Percentiles rank a stretch among this genome's conserved stretches.
These are phyloP conservation scores for Coccinonectria pachysandricola DNA, from an alignment of 2,329 filamentous ascomycete species.

Conservation along the genomic window DNA sequence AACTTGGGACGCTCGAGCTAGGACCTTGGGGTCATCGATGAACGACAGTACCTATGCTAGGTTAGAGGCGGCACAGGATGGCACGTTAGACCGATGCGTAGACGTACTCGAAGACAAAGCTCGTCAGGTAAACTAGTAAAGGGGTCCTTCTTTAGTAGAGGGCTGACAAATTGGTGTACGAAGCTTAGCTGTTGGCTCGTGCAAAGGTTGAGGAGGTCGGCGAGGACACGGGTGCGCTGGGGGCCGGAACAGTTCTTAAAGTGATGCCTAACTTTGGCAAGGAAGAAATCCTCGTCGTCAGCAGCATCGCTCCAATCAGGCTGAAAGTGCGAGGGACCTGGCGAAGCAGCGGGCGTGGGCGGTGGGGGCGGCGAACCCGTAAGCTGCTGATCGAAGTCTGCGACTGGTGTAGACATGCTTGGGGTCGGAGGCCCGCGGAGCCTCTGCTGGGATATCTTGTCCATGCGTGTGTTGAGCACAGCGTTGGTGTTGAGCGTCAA, in stretches of 20 bases:
- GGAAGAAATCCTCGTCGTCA: slow-evolving; percentile 73
- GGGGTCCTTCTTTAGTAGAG: slow-evolving; percentile 88
- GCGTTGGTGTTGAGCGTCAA: slow-evolving; percentile 41
- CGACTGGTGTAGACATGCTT: slow-evolving; percentile 54
- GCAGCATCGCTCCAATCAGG: slow-evolving; percentile 68
- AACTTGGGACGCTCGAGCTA: slow-evolving; percentile 91
- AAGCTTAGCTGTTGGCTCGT: slow-evolving; percentile 93
- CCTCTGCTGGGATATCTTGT: slow-evolving; percentile 35
- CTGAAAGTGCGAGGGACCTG: slow-evolving; percentile 49
- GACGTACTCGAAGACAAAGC: slow-evolving; percentile 74
- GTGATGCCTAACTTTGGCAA: slow-evolving; percentile 67
- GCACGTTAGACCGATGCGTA: too few relatives aligned
- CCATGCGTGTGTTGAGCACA: slow-evolving; percentile 35
- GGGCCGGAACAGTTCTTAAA: slow-evolving; percentile 69
- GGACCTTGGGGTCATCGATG: slow-evolving; percentile 90
- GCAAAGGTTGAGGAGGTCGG: slow-evolving; percentile 84
- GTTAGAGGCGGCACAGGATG: too few relatives aligned
- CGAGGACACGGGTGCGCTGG: slow-evolving; percentile 71
- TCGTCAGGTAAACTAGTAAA: slow-evolving; percentile 90
- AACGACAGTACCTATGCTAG: slow-evolving; percentile 75
- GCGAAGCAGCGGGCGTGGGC: slow-evolving; percentile 55
- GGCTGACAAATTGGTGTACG: slow-evolving; percentile 91
- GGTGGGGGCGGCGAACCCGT: slow-evolving; percentile 53
- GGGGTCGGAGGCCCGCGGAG: slow-evolving; percentile 52
- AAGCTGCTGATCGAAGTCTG: slow-evolving; percentile 51